Conservation (phyloP, 2,329 filamentous ascomycete species). For the Colletotrichum tanaceti region DNA sequence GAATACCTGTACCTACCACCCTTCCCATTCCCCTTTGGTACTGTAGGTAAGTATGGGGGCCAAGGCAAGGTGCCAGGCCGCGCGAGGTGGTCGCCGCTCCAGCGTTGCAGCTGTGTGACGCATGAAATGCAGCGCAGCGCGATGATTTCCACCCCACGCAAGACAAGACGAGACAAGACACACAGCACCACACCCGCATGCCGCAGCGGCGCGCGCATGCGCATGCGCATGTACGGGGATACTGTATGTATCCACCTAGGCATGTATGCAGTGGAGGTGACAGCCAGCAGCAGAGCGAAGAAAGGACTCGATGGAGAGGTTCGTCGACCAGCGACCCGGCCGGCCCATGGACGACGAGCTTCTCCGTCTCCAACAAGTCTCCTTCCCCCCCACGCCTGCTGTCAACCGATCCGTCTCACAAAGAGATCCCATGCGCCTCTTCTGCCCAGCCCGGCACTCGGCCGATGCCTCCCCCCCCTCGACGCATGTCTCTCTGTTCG, state of each 20-base stretch:
- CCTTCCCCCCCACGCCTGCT: conserved; percentile 4
- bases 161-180: background rate
- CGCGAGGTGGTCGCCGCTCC: conserved; percentile 33
- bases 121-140: conserved; percentile 26
- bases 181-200: conserved; percentile 17
- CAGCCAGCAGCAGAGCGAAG: background rate
- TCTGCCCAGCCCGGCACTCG: conserved; percentile 27
- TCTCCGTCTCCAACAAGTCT: background rate
- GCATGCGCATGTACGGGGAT: background rate
- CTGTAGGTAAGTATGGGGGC: background rate
- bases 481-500: conserved; percentile 22
- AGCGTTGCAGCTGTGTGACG: conserved; percentile 33
- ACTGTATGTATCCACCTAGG: too few relatives aligned
- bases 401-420: background rate
- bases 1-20: background rate
- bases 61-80: conserved; percentile 28
- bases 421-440: background rate
- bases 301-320: background rate
- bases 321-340: background rate
- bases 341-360: conserved; percentile 5
- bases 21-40: background rate
- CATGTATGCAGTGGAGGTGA: background rate
- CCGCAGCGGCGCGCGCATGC: too few relatives aligned
- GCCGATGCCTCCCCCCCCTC: conserved; percentile 25
- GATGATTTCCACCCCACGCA: conserved; percentile 29